phyloP scores from a whole-genome alignment of 202 grass and related monocot genomes.

The Bolboschoenoplectus hybrid region DNA sequence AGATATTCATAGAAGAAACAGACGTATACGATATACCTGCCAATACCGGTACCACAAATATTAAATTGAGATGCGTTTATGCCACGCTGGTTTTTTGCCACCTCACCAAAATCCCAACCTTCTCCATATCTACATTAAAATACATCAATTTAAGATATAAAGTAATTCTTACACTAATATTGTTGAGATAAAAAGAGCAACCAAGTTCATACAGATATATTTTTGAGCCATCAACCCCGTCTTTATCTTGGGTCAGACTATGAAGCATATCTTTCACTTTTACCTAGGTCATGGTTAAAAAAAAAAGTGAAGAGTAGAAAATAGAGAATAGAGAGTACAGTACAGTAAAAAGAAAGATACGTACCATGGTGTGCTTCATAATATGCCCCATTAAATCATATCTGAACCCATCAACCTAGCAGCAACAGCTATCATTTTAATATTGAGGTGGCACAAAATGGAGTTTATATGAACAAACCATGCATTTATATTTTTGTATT shows the following conservation, averaged over 20 bases:
- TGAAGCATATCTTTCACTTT: conserved; percentile 76
- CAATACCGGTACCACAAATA: conserved; percentile 74
- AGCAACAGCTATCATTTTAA: conserved; percentile 40
- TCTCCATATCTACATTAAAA: conserved; percentile 78
- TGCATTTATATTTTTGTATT: neutral
- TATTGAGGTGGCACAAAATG: neutral
- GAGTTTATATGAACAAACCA: neutral
- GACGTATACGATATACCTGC: conserved; percentile 55
- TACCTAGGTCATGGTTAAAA: conserved; percentile 52
- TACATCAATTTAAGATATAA: conserved; percentile 31
- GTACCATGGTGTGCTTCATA: conserved; percentile 91
- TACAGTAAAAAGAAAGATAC: neutral
- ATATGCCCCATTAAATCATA: conserved; percentile 99
- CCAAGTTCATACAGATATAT: conserved; percentile 78
- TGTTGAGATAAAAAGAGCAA: conserved; percentile 39
- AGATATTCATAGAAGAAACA: neutral
- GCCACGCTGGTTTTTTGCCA: conserved; percentile 76
- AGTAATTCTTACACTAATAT: conserved; percentile 19
- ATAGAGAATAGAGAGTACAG: neutral
- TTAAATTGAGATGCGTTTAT: conserved; percentile 96
- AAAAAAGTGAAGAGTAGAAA: neutral
- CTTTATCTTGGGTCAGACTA: conserved; percentile 59
- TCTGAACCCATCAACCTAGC: conserved; percentile 89
- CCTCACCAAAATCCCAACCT: conserved; percentile 97
- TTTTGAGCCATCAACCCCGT: conserved; percentile 88